Conservation (phyloP, 805 yeast species). For the Phaffomyces thermotolerans region DNA sequence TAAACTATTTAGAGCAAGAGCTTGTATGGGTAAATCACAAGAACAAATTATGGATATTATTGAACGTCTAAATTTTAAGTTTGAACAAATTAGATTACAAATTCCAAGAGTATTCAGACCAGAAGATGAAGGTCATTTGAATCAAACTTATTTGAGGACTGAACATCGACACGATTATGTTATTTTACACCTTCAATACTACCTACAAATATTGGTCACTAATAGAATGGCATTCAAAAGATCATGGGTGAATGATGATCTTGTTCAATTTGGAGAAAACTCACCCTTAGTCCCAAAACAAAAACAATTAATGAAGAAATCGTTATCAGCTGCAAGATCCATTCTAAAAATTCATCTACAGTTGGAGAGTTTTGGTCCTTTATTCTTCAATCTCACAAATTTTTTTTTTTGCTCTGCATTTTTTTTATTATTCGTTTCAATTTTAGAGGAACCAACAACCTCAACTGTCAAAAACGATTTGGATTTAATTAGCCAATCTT, state of each 20-base stretch:
- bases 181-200: slow-evolving; percentile 16
- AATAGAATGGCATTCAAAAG: slow-evolving; percentile 23
- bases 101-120: slow-evolving; percentile 14
- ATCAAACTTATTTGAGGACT: background rate
- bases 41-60: slow-evolving; percentile 15
- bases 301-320: slow-evolving; percentile 12
- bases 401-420: slow-evolving; percentile 21
- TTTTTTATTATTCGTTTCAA: slow-evolving; percentile 19
- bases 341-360: slow-evolving; percentile 8
- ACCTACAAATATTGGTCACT: slow-evolving; percentile 14
- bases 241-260: slow-evolving; percentile 19
- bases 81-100: slow-evolving; percentile 9
- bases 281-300: slow-evolving; percentile 11
- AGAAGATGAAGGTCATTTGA: slow-evolving; percentile 3
- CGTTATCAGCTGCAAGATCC: slow-evolving; percentile 17
- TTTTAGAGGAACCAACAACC: slow-evolving; percentile 17
- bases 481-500: slow-evolving; percentile 6
- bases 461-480: slow-evolving; percentile 11
- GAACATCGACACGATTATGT: slow-evolving; percentile 6
- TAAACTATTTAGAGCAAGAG: slow-evolving; percentile 15
- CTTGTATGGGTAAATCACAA: slow-evolving; percentile 11
- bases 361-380: slow-evolving; percentile 4
- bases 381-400: slow-evolving; percentile 10
- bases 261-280: slow-evolving; percentile 4
- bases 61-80: slow-evolving; percentile 10